Evolutionary conservation across 2,329 filamentous ascomycete species (phyloP).

Genomic region (Leptosphaerulina australis): DNA sequence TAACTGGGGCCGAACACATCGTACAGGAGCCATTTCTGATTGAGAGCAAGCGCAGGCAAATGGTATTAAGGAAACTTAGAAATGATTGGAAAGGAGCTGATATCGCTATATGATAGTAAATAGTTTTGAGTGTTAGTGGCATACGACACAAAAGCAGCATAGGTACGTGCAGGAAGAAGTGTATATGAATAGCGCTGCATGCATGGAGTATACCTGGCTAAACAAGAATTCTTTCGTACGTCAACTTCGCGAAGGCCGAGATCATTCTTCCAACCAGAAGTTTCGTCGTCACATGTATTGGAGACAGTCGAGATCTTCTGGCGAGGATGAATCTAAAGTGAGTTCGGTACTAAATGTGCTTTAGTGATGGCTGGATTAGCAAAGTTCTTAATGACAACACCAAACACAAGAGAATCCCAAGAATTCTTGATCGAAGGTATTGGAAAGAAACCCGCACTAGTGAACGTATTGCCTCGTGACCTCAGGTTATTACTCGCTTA

Average conservation of each 20-base stretch:
- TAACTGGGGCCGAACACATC: conserved; percentile 4
- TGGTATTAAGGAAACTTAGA: background rate
- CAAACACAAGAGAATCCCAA: conserved; percentile 2
- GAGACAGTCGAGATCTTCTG: conserved; percentile 11
- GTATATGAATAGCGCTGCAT: conserved; percentile 1
- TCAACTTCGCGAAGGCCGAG: conserved; percentile 7
- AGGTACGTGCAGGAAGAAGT: conserved; percentile 5
- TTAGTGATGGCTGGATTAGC: background rate
- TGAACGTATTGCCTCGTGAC: conserved; percentile 2
- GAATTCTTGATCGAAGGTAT: conserved; percentile 4
- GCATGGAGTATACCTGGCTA: conserved; percentile 4
- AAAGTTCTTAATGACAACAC: background rate
- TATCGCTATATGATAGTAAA: conserved; percentile 5
- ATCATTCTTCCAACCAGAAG: conserved; percentile 8
- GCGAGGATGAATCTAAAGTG: too few relatives aligned
- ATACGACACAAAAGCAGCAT: background rate
- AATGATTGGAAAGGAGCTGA: conserved; percentile 8
- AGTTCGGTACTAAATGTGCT: too few relatives aligned
- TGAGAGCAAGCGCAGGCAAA: conserved; percentile 9
- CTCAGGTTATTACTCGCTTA: background rate
- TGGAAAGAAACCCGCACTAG: conserved; percentile 5
- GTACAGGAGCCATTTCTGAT: background rate
- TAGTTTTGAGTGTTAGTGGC: background rate
- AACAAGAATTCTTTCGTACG: conserved; percentile 9
- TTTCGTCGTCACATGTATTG: background rate